phyloP scores from a whole-genome alignment of 2,329 filamentous ascomycete genomes.

The Stemphylium beticola region DNA sequence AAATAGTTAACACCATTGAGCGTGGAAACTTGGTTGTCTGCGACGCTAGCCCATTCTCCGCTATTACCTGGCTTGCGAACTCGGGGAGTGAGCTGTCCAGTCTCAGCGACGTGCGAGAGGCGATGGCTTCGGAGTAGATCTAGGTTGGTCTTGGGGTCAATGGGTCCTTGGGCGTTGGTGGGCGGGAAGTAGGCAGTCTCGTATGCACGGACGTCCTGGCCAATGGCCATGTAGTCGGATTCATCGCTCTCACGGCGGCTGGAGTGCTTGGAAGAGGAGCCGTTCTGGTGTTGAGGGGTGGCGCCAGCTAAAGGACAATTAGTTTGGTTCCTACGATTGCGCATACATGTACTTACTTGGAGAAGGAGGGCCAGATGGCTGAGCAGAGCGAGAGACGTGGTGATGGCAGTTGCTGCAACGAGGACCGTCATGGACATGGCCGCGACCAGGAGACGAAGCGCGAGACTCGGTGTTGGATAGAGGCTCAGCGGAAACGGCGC shows the following conservation, averaged over 20 bases:
- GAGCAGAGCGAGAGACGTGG: conserved; percentile 25
- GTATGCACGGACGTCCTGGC: conserved; percentile 38
- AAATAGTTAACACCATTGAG: conserved; percentile 48
- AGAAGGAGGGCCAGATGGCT: conserved; percentile 29
- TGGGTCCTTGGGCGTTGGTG: conserved; percentile 24
- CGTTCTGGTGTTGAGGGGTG: conserved; percentile 18
- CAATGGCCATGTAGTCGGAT: conserved; percentile 42
- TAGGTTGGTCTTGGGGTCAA: conserved; percentile 45
- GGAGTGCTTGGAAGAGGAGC: conserved; percentile 36
- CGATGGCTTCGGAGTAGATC: conserved; percentile 55
- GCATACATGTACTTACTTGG: conserved; percentile 27
- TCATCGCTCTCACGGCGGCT: conserved; percentile 45
- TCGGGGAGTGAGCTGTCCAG: conserved; percentile 54
- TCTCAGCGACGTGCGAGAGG: conserved; percentile 58
- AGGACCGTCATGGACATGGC: conserved; percentile 31
- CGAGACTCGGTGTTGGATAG: conserved; percentile 39
- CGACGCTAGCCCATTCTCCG: conserved; percentile 47
- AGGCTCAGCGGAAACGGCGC: conserved; percentile 47
- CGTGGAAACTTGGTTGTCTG: conserved; percentile 39
- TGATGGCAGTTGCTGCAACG: conserved; percentile 47
- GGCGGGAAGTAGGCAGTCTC: conserved; percentile 45
- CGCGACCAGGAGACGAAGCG: conserved; percentile 37
- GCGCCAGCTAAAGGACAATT: conserved; percentile 29
- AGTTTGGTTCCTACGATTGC: neutral
- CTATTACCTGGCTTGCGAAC: conserved; percentile 47